These are phyloP conservation scores for Cucurbita moschata DNA, from an alignment of 306 rosid genomes.

Conservation along the genomic window DNA sequence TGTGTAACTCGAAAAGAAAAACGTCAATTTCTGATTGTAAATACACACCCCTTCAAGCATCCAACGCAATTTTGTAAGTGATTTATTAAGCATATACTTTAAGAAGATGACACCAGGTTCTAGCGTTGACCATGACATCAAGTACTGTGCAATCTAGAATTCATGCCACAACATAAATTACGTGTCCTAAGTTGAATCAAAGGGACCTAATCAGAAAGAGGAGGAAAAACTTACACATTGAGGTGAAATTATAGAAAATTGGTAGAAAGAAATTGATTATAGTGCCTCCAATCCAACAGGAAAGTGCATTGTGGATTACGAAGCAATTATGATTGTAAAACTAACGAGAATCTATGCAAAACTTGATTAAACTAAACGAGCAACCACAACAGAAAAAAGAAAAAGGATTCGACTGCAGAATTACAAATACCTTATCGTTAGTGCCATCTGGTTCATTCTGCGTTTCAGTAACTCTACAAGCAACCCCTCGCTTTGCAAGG, in stretches of 20 bases:
- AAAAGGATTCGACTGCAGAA: not conserved
- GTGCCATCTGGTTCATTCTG: conserved; percentile 35
- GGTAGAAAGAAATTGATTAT: not conserved
- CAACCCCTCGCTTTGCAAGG: conserved; percentile 28
- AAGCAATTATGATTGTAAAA: not conserved
- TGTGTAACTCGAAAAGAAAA: not conserved
- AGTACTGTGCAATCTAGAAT: not conserved
- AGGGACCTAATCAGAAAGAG: not conserved
- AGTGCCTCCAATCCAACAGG: not conserved
- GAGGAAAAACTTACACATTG: not conserved
- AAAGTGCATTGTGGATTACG: not conserved
- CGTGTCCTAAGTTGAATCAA: not conserved
- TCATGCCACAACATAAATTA: not conserved
- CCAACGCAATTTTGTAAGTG: not conserved
- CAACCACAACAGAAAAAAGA: not conserved
- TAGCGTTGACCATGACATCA: not conserved
- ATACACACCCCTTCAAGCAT: not conserved
- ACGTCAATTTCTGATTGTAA: not conserved
- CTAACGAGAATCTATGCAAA: not conserved
- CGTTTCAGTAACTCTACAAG: conserved; percentile 51
- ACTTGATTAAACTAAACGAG: not conserved
- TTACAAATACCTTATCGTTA: conserved; percentile 45
- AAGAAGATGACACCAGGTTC: not conserved
- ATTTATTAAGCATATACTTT: not conserved
- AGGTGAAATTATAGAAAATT: not conserved